Conservation (phyloP, 139 green algal species). For the Micractinium sp. region DNA sequence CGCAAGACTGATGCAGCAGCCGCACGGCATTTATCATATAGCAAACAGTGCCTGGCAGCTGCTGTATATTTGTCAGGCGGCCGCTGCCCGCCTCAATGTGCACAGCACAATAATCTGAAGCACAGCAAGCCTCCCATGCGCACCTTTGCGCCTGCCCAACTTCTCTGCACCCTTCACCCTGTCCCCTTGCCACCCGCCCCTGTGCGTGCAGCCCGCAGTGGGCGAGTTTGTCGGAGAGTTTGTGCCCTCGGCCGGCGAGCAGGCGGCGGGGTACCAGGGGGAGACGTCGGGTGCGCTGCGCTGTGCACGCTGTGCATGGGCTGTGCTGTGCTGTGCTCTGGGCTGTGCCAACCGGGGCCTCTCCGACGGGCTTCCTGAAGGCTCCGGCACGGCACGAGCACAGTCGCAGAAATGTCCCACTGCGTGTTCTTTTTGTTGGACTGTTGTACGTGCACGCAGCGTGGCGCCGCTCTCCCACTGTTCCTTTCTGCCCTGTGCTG, state of each 20-base stretch:
- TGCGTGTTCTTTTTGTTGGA: too few species aligned
- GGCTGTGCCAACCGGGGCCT: not conserved
- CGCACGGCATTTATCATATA: too few species aligned
- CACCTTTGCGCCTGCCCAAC: too few species aligned
- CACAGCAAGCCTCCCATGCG: not conserved
- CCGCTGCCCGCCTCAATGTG: not conserved
- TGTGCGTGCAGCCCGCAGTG: not conserved
- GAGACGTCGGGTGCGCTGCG: constrained; percentile 34
- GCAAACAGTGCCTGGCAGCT: too few species aligned
- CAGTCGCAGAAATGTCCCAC: too few species aligned
- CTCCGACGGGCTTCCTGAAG: too few species aligned
- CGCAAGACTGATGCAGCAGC: not conserved
- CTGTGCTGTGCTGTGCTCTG: not conserved
- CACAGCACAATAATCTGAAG: not conserved
- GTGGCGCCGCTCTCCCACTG: not conserved
- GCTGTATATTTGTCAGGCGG: too few species aligned
- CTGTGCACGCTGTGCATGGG: not conserved
- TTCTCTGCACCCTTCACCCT: not conserved
- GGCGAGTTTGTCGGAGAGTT: constrained; percentile 37
- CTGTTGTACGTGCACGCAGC: too few species aligned
- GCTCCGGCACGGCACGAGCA: too few species aligned
- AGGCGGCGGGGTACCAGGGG: constrained; percentile 32
- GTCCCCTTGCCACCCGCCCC: not conserved
- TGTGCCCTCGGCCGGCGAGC: constrained; percentile 11
- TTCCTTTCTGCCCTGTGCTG: not conserved